These are phyloP conservation scores for Metschnikowia sp. DNA, from an alignment of 805 yeast species.

Conservation along the genomic window DNA sequence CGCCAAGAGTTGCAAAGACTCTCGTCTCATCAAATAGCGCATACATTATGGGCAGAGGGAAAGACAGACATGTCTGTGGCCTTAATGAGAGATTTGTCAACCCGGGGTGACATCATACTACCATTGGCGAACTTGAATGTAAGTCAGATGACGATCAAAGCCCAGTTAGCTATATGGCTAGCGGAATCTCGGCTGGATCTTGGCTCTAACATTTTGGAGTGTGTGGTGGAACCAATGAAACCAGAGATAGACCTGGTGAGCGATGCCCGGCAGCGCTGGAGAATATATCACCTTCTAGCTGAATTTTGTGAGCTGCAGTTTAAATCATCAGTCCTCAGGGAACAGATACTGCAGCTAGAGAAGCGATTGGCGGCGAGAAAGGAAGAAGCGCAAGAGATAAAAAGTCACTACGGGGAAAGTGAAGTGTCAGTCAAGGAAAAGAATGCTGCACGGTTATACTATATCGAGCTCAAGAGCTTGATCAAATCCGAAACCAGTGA, in stretches of 20 bases:
- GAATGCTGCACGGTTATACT: slow-evolving; percentile 51
- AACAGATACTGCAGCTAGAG: slow-evolving; percentile 41
- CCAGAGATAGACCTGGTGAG: slow-evolving; percentile 12
- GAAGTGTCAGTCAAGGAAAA: slow-evolving; percentile 45
- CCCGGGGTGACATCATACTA: slow-evolving; percentile 11
- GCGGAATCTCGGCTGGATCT: slow-evolving; percentile 68
- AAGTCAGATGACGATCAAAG: slow-evolving; percentile 24
- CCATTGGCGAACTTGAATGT: slow-evolving; percentile 19
- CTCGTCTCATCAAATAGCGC: slow-evolving; percentile 45
- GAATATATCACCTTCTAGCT: slow-evolving; percentile 60
- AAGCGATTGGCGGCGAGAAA: slow-evolving; percentile 40
- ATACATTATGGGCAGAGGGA: slow-evolving; percentile 62
- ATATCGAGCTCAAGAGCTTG: slow-evolving; percentile 46
- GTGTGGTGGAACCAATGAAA: slow-evolving; percentile 52
- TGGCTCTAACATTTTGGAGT: slow-evolving; percentile 52
- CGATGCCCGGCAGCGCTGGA: slow-evolving; percentile 30
- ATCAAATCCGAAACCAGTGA: slow-evolving; percentile 48
- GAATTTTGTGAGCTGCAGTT: slow-evolving; percentile 69
- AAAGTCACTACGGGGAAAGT: slow-evolving; percentile 39
- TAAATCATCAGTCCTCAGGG: slow-evolving; percentile 41
- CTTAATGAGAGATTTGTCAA: slow-evolving; percentile 38
- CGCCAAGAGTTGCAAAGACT: slow-evolving; percentile 9
- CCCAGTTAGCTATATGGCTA: slow-evolving; percentile 65
- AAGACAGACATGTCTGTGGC: slow-evolving; percentile 55
- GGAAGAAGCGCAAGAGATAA: slow-evolving; percentile 49